phyloP scores from a whole-genome alignment of 306 rosid genomes.

The Malus sieversii region DNA sequence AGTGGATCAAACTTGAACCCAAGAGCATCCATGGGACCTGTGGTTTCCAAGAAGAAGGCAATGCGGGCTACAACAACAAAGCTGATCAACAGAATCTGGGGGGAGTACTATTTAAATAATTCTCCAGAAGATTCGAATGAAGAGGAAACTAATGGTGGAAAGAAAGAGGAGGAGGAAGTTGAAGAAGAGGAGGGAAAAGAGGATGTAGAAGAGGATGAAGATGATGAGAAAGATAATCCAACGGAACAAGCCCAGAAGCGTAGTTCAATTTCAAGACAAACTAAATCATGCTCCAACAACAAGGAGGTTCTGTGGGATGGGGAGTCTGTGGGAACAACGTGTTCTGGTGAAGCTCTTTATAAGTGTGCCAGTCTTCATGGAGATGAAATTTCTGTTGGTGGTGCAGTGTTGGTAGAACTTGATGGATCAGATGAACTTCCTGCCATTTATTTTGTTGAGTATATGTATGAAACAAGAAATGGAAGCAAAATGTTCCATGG shows the following conservation, averaged over 20 bases:
- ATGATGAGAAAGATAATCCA: slow-evolving; percentile 48
- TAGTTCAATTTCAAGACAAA: slow-evolving; percentile 29
- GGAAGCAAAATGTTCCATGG: slow-evolving; percentile 84
- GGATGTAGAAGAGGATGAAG: slow-evolving; percentile 66
- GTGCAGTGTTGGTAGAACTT: slow-evolving; percentile 56
- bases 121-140: slow-evolving; percentile 52
- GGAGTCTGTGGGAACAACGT: slow-evolving; percentile 44
- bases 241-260: slow-evolving; percentile 35
- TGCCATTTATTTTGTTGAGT: slow-evolving; percentile 60
- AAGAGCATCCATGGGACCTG: slow-evolving; percentile 65
- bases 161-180: slow-evolving; percentile 60
- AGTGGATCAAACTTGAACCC: slow-evolving; percentile 72
- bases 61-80: slow-evolving; percentile 92
- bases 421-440: slow-evolving; percentile 49
- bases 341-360: slow-evolving; percentile 48
- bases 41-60: slow-evolving; percentile 59
- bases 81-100: slow-evolving; percentile 84
- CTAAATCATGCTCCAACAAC: slow-evolving; percentile 24
- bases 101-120: slow-evolving; percentile 80
- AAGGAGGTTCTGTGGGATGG: slow-evolving; percentile 62
- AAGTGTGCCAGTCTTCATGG: slow-evolving; percentile 50
- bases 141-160: slow-evolving; percentile 26
- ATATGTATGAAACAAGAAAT: slow-evolving; percentile 62
- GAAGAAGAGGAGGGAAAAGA: slow-evolving; percentile 87
- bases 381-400: slow-evolving; percentile 56